Evolutionary conservation across 352 stramenopile genomes (phyloP).

Genomic region (Phytophthora kernoviae): DNA sequence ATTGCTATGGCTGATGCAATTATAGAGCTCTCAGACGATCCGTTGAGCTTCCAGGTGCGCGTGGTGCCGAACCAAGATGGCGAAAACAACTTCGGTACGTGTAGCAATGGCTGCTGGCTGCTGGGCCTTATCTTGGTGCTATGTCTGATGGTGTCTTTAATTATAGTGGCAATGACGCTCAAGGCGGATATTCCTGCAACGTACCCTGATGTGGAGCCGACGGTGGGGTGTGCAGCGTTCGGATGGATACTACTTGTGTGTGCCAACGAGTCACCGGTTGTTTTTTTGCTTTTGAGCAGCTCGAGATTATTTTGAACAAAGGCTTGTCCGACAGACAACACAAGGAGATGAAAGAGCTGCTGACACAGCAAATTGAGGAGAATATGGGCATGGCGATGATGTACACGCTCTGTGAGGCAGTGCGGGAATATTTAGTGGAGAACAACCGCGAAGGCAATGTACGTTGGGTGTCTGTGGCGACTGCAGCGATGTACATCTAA

Average conservation of each 20-base stretch:
- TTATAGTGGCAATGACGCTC: slow-evolving; percentile 69
- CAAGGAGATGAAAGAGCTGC: slow-evolving; percentile 75
- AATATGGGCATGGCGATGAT: slow-evolving; percentile 90
- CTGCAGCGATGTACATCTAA: neutral
- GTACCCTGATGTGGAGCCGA: slow-evolving; percentile 78
- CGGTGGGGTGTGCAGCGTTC: slow-evolving; percentile 31
- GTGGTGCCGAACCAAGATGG: slow-evolving; percentile 87
- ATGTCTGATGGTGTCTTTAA: neutral
- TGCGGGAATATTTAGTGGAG: slow-evolving; percentile 87
- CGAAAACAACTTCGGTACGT: slow-evolving; percentile 78
- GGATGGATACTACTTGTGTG: neutral
- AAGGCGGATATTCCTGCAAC: slow-evolving; percentile 78
- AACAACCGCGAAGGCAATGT: slow-evolving; percentile 89
- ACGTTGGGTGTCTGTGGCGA: slow-evolving; percentile 16
- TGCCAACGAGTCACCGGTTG: neutral
- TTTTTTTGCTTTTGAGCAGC: slow-evolving; percentile 20
- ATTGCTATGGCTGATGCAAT: slow-evolving; percentile 6
- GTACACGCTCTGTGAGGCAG: slow-evolving; percentile 83
- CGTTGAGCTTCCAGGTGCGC: slow-evolving; percentile 75
- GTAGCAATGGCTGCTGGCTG: neutral
- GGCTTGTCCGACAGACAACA: slow-evolving; percentile 77
- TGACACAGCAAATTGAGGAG: slow-evolving; percentile 71
- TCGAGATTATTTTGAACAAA: slow-evolving; percentile 82
- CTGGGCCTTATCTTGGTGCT: neutral
- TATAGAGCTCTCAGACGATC: slow-evolving; percentile 78